Base-by-base conservation (phyloP, 2,329 filamentous ascomycete species). In the Pseudogymnoascus sp. region DNA sequence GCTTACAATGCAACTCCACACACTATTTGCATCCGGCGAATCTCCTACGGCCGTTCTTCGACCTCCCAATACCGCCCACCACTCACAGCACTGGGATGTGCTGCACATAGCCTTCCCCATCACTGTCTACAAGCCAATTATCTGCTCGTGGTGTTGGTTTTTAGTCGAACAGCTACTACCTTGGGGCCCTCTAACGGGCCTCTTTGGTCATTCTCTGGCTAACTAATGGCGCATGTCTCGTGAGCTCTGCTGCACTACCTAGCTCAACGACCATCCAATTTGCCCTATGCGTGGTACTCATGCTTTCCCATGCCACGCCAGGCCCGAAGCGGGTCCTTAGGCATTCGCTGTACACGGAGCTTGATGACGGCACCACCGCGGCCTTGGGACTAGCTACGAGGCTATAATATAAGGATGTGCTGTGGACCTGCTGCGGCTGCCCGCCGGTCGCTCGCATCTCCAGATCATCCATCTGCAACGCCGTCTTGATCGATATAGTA, bases 11-110 rank as follows among this genome's bases (percentile, higher is more conserved):
- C 48, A 54, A 31, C 48, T 54, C 48, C 5, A 31, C 25, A 8
- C 48, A 31, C 48, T 54, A 54, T 54, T 54, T 54, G 25, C 48
- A 57, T 57, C 25, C 48, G 25, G 28, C 48, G 48, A 57, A 57
- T 57, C 48, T 28, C 7, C 48, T 28, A 54, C 34, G 48, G n/a
- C 25, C 3, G 19, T 5, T 19, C n/a, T 16, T 19, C n/a, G 25
- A 4, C n/a, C 48, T 57, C 25, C 31, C 13, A 13, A 19, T 34
- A n/a, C 48, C 48, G 31, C 28, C 48, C 19, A 19, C 48, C 48
- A 57, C 48, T 57, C 48, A 57, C 48, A 57, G 48, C 25, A 31
- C 5, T 14, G 8, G 4, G 28, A 31, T 31, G 25, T 2, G 28
- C 48, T 34, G 48, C n/a, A 34, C 48, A 57, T 57, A 34, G 25